Evolutionary conservation across 371 early-diverging fungal species (phyloP).

Genomic region (Coemansia sp.): DNA sequence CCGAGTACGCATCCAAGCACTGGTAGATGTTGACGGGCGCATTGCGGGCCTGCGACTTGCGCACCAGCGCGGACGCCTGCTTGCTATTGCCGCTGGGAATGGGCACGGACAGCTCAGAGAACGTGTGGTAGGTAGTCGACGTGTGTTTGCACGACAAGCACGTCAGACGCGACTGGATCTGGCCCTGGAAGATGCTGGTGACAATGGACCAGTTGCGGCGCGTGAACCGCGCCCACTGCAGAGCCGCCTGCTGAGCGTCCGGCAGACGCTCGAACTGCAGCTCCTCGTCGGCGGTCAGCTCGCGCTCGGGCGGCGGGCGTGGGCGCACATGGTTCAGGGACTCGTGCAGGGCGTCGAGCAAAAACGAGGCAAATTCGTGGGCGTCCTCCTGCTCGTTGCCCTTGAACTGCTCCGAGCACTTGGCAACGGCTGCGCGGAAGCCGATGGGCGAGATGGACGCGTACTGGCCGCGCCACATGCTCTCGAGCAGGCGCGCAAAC

Average conservation of each 20-base stretch:
- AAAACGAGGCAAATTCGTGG: conserved; percentile 89
- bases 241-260: conserved; percentile 65
- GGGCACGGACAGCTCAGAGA: conserved; percentile 91
- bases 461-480: conserved; percentile 53
- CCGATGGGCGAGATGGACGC: conserved; percentile 60
- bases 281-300: conserved; percentile 41
- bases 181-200: conserved; percentile 79
- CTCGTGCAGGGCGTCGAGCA: conserved; percentile 91
- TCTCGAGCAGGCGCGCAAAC: conserved; percentile 49
- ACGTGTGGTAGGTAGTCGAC: conserved; percentile 88
- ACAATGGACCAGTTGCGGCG: conserved; percentile 51
- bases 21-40: conserved; percentile 63
- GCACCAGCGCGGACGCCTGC: conserved; percentile 8
- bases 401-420: conserved; percentile 44
- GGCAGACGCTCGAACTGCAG: conserved; percentile 34
- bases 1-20: conserved; percentile 83
- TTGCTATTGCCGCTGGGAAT: conserved; percentile 62
- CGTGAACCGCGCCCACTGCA: conserved; percentile 73
- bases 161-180: conserved; percentile 63
- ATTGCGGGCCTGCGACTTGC: conserved; percentile 19
- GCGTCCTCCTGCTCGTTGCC: conserved; percentile 87
- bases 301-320: conserved; percentile 32
- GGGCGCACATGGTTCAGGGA: conserved; percentile 62
- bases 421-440: conserved; percentile 44
- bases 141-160: conserved; percentile 56